These are phyloP conservation scores for Apophysomyces variabilis DNA, from an alignment of 371 early-diverging fungal genomes.

Conservation along the genomic window DNA sequence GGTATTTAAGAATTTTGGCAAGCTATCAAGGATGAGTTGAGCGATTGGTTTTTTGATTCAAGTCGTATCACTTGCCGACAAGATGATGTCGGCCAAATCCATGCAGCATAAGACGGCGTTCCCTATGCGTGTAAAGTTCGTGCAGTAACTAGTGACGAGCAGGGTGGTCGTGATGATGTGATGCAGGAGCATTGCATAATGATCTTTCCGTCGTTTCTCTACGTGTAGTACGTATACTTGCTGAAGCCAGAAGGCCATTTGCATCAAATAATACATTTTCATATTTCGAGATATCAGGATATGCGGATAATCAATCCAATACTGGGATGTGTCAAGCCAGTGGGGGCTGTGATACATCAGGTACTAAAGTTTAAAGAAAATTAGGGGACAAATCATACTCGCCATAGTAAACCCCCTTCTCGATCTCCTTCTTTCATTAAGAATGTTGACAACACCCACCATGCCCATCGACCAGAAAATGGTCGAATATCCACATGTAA, in stretches of 20 bases:
- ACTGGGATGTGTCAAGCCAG: constrained; percentile 71
- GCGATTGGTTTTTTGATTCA: background rate
- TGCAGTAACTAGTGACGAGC: constrained; percentile 69
- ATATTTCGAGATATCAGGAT: constrained; percentile 50
- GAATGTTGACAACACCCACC: constrained; percentile 32
- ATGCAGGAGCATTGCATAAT: constrained; percentile 77
- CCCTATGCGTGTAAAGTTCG: constrained; percentile 82
- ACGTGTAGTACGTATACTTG: constrained; percentile 72
- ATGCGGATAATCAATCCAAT: constrained; percentile 77
- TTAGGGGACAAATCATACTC: background rate
- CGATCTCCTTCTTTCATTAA: too few relatives aligned
- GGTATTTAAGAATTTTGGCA: constrained; percentile 80
- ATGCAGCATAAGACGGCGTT: constrained; percentile 79
- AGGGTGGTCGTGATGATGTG: constrained; percentile 79
- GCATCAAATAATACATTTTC: constrained; percentile 81
- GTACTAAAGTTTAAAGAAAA: constrained; percentile 32
- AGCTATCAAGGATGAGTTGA: constrained; percentile 26
- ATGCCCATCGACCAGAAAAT: constrained; percentile 68
- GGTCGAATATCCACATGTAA: constrained; percentile 57
- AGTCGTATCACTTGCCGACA: constrained; percentile 54
- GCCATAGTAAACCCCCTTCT: background rate
- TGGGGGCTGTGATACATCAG: constrained; percentile 66
- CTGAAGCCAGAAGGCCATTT: constrained; percentile 84
- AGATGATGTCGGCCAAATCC: constrained; percentile 84
- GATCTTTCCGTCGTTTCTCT: constrained; percentile 84